Base-by-base conservation (phyloP, 2,329 filamentous ascomycete genomes). In the Diaporthe destruens region DNA sequence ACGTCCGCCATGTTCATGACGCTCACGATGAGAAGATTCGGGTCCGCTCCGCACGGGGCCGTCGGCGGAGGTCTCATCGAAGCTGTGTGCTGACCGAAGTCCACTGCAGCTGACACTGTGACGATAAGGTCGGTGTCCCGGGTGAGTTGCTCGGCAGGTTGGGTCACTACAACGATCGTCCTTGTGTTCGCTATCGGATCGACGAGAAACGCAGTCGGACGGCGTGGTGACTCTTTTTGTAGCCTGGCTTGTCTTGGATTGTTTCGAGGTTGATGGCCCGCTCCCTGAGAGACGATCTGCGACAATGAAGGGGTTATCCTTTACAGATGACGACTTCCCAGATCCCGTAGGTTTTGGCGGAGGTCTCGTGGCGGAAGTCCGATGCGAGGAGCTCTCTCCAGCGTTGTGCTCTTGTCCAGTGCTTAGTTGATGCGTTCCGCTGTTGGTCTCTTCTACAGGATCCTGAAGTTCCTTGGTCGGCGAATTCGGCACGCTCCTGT, bases 271-370 rank as follows among this genome's bases (percentile, higher is more conserved):
- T 12, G 54, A n/a, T 9, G 53, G 47, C 23, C 39, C 47, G n/a
- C 51, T 29, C 49, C 29, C 66, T n/a, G 56, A 36, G 20, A 74
- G 69, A 56, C 76, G 75, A 20, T 79, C 78, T 23, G 77, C 75
- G 23, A 77, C 53, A 51, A 78, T 51, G 36, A 78, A 79, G 3
- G 76, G 76, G 57, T 75, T 79, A 3, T 75, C 72, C 47, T 73
- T 75, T 74, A 65, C 63, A 59, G 76, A 42, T 14, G 53, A 71
- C 23, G 47, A 39, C 12, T 39, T 66, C 9, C 36, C 29, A 1
- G 69, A 63, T 20, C 66, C 66, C 16, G 51, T 23, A n/a, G 67
- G 67, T 16, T 57, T 66, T 1, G 59, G 9, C 23, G 20, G 66
- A 25, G 66, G 47, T 25, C 55, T 65, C 5, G 51, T 57, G 11